These are phyloP conservation scores for Coemansia sp. DNA, from an alignment of 192 early-diverging fungal species.

Conservation along the genomic window DNA sequence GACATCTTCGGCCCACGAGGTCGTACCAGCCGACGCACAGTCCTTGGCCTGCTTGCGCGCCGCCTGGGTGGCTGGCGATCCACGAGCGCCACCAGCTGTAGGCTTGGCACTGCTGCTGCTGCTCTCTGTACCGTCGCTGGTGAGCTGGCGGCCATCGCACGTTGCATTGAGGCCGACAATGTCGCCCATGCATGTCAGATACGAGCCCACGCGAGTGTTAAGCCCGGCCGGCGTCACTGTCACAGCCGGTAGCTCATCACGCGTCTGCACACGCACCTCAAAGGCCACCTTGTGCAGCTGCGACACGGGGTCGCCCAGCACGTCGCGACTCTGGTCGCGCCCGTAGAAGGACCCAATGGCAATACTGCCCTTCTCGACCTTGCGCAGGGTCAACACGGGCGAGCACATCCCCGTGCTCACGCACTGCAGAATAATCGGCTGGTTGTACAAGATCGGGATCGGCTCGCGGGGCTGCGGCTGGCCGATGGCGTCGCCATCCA, in stretches of 20 bases:
- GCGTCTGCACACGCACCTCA: slow-evolving; percentile 64
- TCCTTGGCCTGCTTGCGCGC: slow-evolving; percentile 49
- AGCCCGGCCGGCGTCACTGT: slow-evolving; percentile 52
- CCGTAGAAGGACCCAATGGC: slow-evolving; percentile 67
- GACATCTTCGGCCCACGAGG: slow-evolving; percentile 79
- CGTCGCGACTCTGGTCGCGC: slow-evolving; percentile 52
- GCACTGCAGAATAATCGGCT: slow-evolving; percentile 86
- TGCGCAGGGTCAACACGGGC: slow-evolving; percentile 81
- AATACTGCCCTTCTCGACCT: slow-evolving; percentile 82
- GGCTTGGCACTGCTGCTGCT: slow-evolving; percentile 11
- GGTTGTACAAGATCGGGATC: slow-evolving; percentile 84
- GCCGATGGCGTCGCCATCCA: slow-evolving; percentile 23
- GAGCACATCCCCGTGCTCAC: slow-evolving; percentile 84
- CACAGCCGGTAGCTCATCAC: slow-evolving; percentile 51
- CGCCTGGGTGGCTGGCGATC: slow-evolving; percentile 25
- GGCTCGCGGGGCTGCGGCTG: slow-evolving; percentile 53
- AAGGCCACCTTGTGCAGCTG: slow-evolving; percentile 93
- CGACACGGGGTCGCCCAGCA: slow-evolving; percentile 84
- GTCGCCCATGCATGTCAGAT: slow-evolving; percentile 76
- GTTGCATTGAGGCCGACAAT: slow-evolving; percentile 74
- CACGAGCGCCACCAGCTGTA: slow-evolving; percentile 8
- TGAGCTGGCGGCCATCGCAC: slow-evolving; percentile 41
- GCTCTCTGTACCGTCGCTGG: slow-evolving; percentile 16
- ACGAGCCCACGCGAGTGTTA: slow-evolving; percentile 52
- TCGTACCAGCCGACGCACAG: slow-evolving; percentile 42